phyloP scores from a whole-genome alignment of 352 stramenopile species.

The Blastocystis sp. region DNA sequence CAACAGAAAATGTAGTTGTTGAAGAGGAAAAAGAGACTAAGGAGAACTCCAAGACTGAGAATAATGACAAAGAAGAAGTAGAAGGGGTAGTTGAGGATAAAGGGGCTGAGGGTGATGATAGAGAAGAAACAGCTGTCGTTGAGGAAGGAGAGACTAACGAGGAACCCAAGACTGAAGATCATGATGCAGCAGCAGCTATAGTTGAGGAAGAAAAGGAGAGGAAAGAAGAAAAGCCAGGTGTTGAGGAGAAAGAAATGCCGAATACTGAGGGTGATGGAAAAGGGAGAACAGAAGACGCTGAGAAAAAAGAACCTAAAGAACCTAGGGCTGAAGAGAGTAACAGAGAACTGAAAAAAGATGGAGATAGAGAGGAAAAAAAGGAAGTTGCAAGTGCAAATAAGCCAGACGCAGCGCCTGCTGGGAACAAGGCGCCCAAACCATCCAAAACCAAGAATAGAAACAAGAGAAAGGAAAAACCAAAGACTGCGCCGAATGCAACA shows the following conservation, averaged over 20 bases:
- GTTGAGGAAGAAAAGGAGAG: background rate
- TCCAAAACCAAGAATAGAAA: no score
- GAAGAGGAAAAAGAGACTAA: background rate
- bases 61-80: background rate
- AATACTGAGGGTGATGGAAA: background rate
- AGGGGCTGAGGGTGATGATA: background rate
- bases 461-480: background rate
- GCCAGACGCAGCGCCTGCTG: no score
- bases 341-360: no score
- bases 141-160: background rate
- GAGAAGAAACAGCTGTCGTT: background rate
- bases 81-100: background rate
- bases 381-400: no score
- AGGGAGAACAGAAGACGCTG: background rate
- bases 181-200: background rate
- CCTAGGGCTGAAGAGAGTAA: no score
- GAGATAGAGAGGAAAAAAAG: no score
- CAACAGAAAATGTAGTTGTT: background rate
- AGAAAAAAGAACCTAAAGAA: no score
- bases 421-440: no score
- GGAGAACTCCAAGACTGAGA: background rate
- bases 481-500: background rate
- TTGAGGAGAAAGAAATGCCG: background rate
- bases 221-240: background rate
- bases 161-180: background rate